Evolutionary conservation across 2,329 filamentous ascomycete genomes (phyloP), one percentile per base, ranked within the genome.

Genomic region (Exophiala sp.): DNA sequence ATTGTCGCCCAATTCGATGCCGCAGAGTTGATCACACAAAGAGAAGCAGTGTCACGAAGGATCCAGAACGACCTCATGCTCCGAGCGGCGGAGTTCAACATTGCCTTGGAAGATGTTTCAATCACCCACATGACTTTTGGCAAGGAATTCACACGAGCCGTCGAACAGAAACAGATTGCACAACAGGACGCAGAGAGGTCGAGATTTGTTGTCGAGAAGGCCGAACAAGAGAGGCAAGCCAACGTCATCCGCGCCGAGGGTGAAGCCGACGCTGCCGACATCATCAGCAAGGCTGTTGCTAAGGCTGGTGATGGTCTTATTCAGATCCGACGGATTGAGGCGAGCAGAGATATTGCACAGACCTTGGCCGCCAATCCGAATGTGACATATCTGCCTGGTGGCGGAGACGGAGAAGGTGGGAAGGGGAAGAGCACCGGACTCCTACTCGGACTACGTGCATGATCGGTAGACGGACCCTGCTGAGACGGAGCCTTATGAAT

Each of bases 51-150:
- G 64, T 91, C 85, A 59, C 85, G 96, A 72, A 86, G 90, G 64
- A 98, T 98, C 77, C 89, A 88, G 55, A 79, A 80, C 62, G 93
- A 98, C 69, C 82, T 98, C 43, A 84, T 93, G 66, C 89, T 86
- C 75, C 90, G 93, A 64, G 93, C 93, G 41, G 76, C 84, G 65
- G 93, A 98, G 72, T 98, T 98, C 82, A 95, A 98, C 78, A 98
- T 98, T 66, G 88, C 89, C 22, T 87, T 98, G 46, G 93, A 98
- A 73, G 93, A 98, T 66, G 93, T 98, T 53, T 95, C 88, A 66
- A 98, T 98, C 72, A 98, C 93, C 55, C 93, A 98, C 79, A 98
- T 98, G 93, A 98, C 93, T 46, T 98, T 98, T 68, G 93, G 93
- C 62, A 91, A 91, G 71, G 93, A 98, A 73, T 98, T 98, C 78